Evolutionary conservation across 2,329 filamentous ascomycete genomes (phyloP).

Genomic region (Golovinomyces cichoracearum): DNA sequence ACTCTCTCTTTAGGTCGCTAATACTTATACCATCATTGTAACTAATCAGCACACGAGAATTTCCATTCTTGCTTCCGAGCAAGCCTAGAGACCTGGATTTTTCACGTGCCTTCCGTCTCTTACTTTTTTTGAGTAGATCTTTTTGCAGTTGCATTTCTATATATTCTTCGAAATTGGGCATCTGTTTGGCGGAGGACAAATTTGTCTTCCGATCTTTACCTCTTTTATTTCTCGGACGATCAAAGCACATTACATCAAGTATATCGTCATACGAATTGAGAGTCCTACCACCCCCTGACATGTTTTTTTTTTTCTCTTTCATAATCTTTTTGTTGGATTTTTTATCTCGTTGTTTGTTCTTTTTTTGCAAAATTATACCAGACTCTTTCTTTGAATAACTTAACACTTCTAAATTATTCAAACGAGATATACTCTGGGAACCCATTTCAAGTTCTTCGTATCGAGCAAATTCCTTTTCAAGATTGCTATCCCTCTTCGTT

Average conservation of each 20-base stretch:
- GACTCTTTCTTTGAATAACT: not conserved
- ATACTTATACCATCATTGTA: conserved; percentile 48
- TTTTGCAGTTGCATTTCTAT: conserved; percentile 36
- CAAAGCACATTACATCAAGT: conserved; percentile 50
- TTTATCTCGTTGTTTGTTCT: conserved; percentile 2
- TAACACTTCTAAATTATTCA: not conserved
- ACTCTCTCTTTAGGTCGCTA: conserved; percentile 43
- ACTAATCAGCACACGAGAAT: conserved; percentile 35
- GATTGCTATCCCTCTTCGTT: not conserved
- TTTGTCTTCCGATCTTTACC: conserved; percentile 34
- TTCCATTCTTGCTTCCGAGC: conserved; percentile 29
- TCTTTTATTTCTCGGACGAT: conserved; percentile 40
- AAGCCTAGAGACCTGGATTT: conserved; percentile 38
- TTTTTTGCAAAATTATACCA: not conserved
- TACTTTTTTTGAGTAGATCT: conserved; percentile 45
- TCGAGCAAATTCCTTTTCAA: conserved; percentile 21
- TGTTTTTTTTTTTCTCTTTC: conserved; percentile 16
- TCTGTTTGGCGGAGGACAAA: conserved; percentile 28
- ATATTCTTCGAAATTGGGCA: conserved; percentile 38
- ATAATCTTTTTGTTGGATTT: conserved; percentile 8
- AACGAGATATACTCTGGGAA: conserved; percentile 22
- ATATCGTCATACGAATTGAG: conserved; percentile 40
- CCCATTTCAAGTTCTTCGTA: conserved; percentile 37
- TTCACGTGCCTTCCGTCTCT: conserved; percentile 44
- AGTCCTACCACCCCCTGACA: conserved; percentile 23